Conservation (phyloP, 2,329 filamentous ascomycete species). For the Fusarium fujikuroi region DNA sequence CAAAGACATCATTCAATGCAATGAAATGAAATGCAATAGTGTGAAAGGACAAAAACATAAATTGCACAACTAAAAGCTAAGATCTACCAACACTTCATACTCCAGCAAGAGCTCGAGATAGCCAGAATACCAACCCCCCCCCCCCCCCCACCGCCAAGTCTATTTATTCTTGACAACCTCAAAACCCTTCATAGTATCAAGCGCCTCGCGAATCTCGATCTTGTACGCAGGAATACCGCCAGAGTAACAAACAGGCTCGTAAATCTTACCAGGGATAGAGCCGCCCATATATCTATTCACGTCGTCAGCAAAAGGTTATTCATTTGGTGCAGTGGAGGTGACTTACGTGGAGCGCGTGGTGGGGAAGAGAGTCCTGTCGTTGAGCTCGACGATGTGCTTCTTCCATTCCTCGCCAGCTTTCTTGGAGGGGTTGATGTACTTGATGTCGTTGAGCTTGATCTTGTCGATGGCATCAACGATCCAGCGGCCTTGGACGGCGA, state of each 20-base stretch:
- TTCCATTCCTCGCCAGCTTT: constrained; percentile 62
- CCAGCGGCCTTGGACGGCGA: constrained; percentile 68
- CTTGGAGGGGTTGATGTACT: constrained; percentile 60
- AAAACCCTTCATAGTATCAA: constrained; percentile 35
- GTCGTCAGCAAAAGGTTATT: not conserved
- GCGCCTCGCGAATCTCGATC: constrained; percentile 33
- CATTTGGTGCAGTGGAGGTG: rapidly evolving
- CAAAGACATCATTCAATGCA: not conserved
- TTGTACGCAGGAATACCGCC: constrained; percentile 54
- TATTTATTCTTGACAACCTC: constrained; percentile 32
- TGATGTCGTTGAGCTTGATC: constrained; percentile 57
- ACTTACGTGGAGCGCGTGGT: constrained; percentile 47
- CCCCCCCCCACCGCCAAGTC: no score
- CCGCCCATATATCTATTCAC: constrained; percentile 67
- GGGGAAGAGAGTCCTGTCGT: constrained; percentile 60
- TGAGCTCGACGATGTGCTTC: constrained; percentile 58
- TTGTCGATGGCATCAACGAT: constrained; percentile 62
- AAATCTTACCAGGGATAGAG: constrained; percentile 63
- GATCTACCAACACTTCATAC: not conserved
- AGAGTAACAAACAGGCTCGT: constrained; percentile 62
- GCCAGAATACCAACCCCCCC: not conserved
- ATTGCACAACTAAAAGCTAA: not conserved
- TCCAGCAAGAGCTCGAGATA: not conserved
- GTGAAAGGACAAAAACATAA: not conserved
- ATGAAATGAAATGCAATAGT: not conserved